These are phyloP conservation scores for Thielaviopsis musarum DNA, from an alignment of 2,329 filamentous ascomycete species.

Conservation along the genomic window DNA sequence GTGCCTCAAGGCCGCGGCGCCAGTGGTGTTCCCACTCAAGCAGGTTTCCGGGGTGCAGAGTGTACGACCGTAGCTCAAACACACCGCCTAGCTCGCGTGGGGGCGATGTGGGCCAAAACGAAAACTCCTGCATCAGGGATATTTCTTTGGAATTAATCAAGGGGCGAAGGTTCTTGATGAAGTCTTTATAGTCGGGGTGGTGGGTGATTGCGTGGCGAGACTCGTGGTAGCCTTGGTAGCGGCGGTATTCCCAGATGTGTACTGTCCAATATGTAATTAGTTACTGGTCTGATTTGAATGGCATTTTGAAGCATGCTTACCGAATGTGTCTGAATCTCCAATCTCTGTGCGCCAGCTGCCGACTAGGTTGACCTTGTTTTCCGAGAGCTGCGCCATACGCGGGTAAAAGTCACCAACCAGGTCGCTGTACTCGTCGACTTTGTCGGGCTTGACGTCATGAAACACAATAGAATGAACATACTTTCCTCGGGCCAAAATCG, in stretches of 20 bases:
- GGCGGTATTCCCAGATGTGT: constrained; percentile 98
- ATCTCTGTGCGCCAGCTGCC: constrained; percentile 98
- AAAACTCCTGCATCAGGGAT: constrained; percentile 98
- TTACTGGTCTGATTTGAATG: neutral
- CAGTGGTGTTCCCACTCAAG: constrained; percentile 99
- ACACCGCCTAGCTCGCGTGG: constrained; percentile 80
- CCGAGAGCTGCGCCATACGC: constrained; percentile 61
- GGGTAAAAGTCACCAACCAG: constrained; percentile 88
- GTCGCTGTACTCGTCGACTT: constrained; percentile 84
- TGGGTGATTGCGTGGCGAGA: constrained; percentile 71
- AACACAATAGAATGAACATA: constrained; percentile 97
- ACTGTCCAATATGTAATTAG: constrained; percentile 35
- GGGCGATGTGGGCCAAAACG: constrained; percentile 93
- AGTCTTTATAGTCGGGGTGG: constrained; percentile 69
- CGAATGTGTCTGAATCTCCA: constrained; percentile 90
- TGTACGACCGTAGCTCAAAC: constrained; percentile 94
- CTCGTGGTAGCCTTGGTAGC: constrained; percentile 87
- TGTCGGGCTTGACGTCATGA: constrained; percentile 88
- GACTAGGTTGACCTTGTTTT: constrained; percentile 91
- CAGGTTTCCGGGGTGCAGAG: constrained; percentile 83
- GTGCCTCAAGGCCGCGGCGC: constrained; percentile 77
- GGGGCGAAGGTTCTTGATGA: constrained; percentile 70
- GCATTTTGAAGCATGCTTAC: constrained; percentile 32
- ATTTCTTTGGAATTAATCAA: constrained; percentile 72
- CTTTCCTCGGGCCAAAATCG: constrained; percentile 87